A percentile compares a stretch with the other conserved stretches of the same genome.
Conservation (phyloP, 352 stramenopile genomes). For the Phytophthora podocarpi region DNA sequence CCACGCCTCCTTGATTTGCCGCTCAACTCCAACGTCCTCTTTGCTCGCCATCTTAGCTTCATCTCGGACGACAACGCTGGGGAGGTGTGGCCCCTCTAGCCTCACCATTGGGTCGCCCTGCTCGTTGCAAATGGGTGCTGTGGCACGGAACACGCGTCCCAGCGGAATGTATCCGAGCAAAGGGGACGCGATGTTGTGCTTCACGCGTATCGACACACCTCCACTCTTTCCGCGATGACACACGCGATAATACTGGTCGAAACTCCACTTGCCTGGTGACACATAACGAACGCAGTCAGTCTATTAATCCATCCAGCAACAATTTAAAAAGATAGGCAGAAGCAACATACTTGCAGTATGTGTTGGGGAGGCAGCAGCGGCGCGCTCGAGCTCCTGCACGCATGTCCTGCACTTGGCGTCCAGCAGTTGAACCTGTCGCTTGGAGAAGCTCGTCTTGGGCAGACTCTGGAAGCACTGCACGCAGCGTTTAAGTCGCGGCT, state of each 20-base stretch:
- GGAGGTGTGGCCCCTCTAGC: constrained; percentile 47
- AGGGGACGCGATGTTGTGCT: constrained; percentile 72
- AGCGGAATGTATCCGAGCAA: constrained; percentile 65
- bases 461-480: constrained; percentile 80
- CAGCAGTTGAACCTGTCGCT: constrained; percentile 66
- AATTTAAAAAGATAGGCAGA: background rate
- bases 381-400: constrained; percentile 53
- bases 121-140: constrained; percentile 68
- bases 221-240: constrained; percentile 72
- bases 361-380: constrained; percentile 27
- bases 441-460: constrained; percentile 66
- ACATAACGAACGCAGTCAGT: background rate
- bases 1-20: constrained; percentile 52
- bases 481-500: constrained; percentile 58
- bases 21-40: constrained; percentile 15
- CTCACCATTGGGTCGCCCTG: constrained; percentile 79
- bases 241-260: constrained; percentile 67
- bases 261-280: constrained; percentile 59
- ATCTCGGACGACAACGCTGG: constrained; percentile 35
- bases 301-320: no score
- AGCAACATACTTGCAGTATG: constrained; percentile 32
- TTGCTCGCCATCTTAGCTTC: constrained; percentile 14
- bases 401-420: constrained; percentile 71
- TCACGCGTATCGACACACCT: constrained; percentile 66
- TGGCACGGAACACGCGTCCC: constrained; percentile 66